phyloP scores from a whole-genome alignment of 2,329 filamentous ascomycete species.

The Sporothrix schenckii region DNA sequence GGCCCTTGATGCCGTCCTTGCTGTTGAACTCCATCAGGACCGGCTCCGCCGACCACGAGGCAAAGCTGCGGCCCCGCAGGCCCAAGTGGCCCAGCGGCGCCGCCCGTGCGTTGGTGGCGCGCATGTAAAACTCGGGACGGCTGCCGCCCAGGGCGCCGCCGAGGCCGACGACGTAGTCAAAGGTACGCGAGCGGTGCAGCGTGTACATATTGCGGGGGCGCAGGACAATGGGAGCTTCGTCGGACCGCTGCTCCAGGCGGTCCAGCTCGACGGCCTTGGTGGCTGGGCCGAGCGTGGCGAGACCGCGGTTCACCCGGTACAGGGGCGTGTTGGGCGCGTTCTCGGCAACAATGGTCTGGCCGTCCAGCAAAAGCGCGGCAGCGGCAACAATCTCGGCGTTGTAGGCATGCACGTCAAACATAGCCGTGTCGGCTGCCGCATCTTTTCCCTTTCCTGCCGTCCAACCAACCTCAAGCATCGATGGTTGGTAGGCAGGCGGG shows the following conservation, averaged over 20 bases:
- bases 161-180: neutral
- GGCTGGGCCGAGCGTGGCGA: neutral
- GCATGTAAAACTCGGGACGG: neutral
- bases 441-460: neutral
- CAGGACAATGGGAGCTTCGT: neutral
- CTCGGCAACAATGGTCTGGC: slow-evolving; percentile 3
- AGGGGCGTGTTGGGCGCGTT: neutral
- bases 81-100: neutral
- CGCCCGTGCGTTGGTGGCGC: neutral
- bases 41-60: neutral
- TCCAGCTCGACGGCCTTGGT: slow-evolving; percentile 9
- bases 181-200: neutral
- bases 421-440: neutral
- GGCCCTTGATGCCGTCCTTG: neutral
- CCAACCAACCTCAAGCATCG: slow-evolving; percentile 6
- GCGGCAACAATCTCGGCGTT: slow-evolving; percentile 1
- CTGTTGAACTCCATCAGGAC: neutral
- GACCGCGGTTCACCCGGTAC: neutral
- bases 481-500: slow-evolving; percentile 3
- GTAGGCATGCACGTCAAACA: neutral
- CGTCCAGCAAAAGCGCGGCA: neutral
- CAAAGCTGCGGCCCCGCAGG: neutral
- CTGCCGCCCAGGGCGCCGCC: neutral
- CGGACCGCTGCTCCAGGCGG: neutral
- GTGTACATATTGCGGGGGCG: neutral